A percentile compares a stretch with the other conserved stretches of the same genome.
These are phyloP conservation scores for Lipomyces sp. DNA, from an alignment of 805 yeast species.

Conservation along the genomic window DNA sequence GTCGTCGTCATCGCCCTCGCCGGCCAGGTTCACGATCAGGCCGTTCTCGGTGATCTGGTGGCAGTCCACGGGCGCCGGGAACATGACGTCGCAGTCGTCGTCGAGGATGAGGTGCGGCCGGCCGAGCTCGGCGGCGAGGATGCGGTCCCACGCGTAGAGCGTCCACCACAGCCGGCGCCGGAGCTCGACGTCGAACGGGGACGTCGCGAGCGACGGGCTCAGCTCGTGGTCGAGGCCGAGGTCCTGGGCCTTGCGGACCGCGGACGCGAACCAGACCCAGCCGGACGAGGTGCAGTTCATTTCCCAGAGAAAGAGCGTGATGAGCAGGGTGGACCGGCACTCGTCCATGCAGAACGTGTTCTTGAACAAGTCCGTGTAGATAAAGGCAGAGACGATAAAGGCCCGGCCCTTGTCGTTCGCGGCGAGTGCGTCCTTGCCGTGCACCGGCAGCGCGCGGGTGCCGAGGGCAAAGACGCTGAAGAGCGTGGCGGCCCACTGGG, in stretches of 20 bases:
- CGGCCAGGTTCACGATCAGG: not conserved
- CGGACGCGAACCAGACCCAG: constrained; percentile 31
- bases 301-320: constrained; percentile 30
- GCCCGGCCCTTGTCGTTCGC: constrained; percentile 19
- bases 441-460: constrained; percentile 24
- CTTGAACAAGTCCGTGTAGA: constrained; percentile 20
- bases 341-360: constrained; percentile 26
- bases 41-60: constrained; percentile 9
- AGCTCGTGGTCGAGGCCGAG: constrained; percentile 22
- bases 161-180: constrained; percentile 33
- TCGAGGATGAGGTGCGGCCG: constrained; percentile 20
- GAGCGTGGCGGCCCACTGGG: constrained; percentile 28
- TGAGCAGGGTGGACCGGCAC: constrained; percentile 28
- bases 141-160: constrained; percentile 31
- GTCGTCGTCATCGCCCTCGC: not conserved
- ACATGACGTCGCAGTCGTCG: constrained; percentile 23
- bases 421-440: constrained; percentile 18
- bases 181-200: constrained; percentile 15
- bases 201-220: not conserved
- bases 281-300: constrained; percentile 29
- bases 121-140: constrained; percentile 27
- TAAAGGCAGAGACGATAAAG: constrained; percentile 10
- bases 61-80: constrained; percentile 27
- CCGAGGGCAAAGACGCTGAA: constrained; percentile 34
- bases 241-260: constrained; percentile 27